Evolutionary conservation across 345 rosid genomes (phyloP).

Genomic region (Aethionema arabicum): DNA sequence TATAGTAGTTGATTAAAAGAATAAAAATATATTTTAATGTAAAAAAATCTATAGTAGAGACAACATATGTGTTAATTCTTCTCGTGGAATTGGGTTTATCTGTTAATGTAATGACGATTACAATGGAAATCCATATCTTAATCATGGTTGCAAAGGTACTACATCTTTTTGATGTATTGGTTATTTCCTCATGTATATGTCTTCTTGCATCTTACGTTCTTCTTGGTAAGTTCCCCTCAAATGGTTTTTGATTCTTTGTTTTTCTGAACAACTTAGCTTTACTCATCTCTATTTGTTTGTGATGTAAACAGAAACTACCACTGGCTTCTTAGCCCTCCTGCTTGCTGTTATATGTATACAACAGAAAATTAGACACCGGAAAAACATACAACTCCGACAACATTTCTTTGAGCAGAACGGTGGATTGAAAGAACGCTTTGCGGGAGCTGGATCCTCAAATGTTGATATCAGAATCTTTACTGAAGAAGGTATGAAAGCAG

Average conservation of each 20-base stretch:
- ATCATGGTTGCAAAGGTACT: slow-evolving; percentile 12
- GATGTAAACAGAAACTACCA: no score
- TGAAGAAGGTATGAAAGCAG: slow-evolving; percentile 31
- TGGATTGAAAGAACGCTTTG: slow-evolving; percentile 1
- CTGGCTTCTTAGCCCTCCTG: no score
- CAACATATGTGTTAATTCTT: not conserved
- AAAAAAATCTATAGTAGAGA: not conserved
- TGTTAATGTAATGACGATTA: not conserved
- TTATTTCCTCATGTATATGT: not conserved
- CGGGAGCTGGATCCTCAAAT: slow-evolving; percentile 21
- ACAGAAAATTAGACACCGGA: no score
- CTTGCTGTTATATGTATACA: no score
- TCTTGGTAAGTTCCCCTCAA: no score
- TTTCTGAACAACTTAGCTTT: no score
- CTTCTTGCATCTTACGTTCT: not conserved
- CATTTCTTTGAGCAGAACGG: slow-evolving; percentile 27
- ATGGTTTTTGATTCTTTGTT: no score
- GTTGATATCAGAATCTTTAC: slow-evolving; percentile 30
- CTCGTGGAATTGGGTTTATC: not conserved
- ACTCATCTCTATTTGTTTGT: no score
- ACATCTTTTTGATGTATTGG: not conserved
- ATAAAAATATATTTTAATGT: no score
- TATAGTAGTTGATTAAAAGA: not conserved
- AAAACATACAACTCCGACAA: no score
- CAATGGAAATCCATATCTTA: slow-evolving; percentile 11